These are phyloP conservation scores for Bacterosira constricta DNA, from an alignment of 108 stramenopile genomes.

Conservation along the genomic window DNA sequence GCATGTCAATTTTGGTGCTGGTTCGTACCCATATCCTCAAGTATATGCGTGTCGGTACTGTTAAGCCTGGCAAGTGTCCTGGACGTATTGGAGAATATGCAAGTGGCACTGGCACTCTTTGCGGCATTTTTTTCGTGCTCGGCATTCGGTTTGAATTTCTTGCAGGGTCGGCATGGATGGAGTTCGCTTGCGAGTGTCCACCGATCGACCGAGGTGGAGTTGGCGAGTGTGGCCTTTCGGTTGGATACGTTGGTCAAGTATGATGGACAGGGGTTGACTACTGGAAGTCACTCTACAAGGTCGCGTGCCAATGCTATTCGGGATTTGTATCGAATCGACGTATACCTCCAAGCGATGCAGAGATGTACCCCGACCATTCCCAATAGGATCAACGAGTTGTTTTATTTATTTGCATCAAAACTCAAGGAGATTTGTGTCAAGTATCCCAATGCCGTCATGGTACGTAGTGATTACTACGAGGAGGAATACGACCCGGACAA, in stretches of 20 bases:
- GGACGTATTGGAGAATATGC: neutral
- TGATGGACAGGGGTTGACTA: constrained; percentile 11
- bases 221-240: constrained; percentile 21
- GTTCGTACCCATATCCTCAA: constrained; percentile 35
- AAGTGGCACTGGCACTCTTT: constrained; percentile 10
- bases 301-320: constrained; percentile 28
- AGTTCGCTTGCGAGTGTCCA: constrained; percentile 29
- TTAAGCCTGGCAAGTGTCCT: constrained; percentile 33
- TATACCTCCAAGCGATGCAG: constrained; percentile 31
- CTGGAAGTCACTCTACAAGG: constrained; percentile 14
- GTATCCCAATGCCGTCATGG: constrained; percentile 33
- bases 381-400: constrained; percentile 11
- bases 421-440: constrained; percentile 26
- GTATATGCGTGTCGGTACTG: constrained; percentile 19
- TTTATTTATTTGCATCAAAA: constrained; percentile 6
- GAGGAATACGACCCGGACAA: constrained; percentile 12
- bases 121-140: constrained; percentile 17
- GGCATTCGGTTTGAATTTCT: constrained; percentile 23
- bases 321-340: constrained; percentile 29
- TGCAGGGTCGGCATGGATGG: constrained; percentile 33
- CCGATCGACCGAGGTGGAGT: constrained; percentile 18
- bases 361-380: constrained; percentile 40
- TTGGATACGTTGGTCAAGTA: constrained; percentile 25
- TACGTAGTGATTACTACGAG: constrained; percentile 10
- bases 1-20: constrained; percentile 43